Evolutionary conservation across 176 grass and related monocot species (phyloP), one percentile per base, ranked within the genome.

Genomic region (Aegilops umbellulata): DNA sequence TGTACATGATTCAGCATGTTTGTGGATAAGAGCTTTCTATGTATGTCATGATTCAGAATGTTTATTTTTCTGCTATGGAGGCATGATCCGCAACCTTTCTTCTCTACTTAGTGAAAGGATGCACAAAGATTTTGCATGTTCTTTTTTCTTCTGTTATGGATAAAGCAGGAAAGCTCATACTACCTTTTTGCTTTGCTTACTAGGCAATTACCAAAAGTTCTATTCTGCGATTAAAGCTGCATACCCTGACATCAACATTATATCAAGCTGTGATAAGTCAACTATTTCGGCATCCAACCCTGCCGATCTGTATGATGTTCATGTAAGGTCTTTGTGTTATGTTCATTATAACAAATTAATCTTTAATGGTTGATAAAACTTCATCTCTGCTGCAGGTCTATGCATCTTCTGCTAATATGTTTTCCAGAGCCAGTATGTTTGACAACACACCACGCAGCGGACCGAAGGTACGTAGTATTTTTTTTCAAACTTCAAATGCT

Each of bases 291-390:
- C 94, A 53, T 86, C 90, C 60, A 94, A 97, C 79, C 93, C 95
- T 73, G 95, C 95, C 22, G 91, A 97, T 86, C 90, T 93, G 8
- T 97, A 97, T 79, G 95, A 97, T 86, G 83, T 85, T 87, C 95
- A 93, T 85, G 95, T 93, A 93, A 97, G 86, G 20, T 73, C 30
- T n/a, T 69, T 80, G 17, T 71, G 36, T 60, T 72, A 73, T 70
- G 32, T 88, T 88, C 31, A 32, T 32, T 76, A 86, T 4, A 8
- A 13, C 12, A 65, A 39, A 39, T 42, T 79, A 29, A 11, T 4
- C 22, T 34, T 27, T 29, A 51, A 73, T 67, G n/a, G 1, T 46
- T 85, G 19, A 65, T 42, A 74, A 65, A 20, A 24, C 76, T 55
- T 49, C 66, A 78, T 90, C 7, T 46, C 11, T 86, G 27, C 11